A percentile compares a stretch with the other conserved stretches of the same genome.
Conservation (phyloP, 129 eudicot species). For the Helianthus tuberosus region DNA sequence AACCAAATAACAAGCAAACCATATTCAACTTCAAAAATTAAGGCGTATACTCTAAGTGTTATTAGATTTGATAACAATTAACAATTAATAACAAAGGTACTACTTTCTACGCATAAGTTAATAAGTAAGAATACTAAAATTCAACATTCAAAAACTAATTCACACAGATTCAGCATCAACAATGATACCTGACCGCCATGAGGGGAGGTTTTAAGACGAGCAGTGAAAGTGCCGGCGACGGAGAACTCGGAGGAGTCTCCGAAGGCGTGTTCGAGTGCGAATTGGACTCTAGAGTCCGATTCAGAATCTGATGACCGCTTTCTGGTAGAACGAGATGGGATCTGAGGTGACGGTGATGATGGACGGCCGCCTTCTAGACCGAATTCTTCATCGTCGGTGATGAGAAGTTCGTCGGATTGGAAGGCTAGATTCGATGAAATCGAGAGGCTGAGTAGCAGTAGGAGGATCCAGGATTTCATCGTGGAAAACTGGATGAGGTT, state of each 20-base stretch:
- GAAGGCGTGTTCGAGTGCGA: conserved; percentile 75
- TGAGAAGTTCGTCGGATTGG: conserved; percentile 89
- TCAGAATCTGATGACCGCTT: conserved; percentile 58
- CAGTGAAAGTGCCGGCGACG: conserved; percentile 81
- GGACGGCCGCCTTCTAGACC: conserved; percentile 73
- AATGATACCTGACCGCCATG: conserved; percentile 77
- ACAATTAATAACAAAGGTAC: background rate
- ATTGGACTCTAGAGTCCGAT: conserved; percentile 73
- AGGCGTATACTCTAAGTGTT: background rate
- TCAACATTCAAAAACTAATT: background rate
- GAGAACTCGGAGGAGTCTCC: conserved; percentile 77
- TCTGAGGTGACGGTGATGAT: conserved; percentile 30
- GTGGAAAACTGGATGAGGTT: conserved; percentile 15
- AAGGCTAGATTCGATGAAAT: conserved; percentile 42
- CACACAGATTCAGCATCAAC: conserved; percentile 4
- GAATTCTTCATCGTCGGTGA: conserved; percentile 77
- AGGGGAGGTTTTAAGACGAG: conserved; percentile 72
- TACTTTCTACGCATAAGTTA: background rate
- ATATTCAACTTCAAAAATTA: background rate
- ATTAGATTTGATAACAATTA: background rate
- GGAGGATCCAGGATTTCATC: conserved; percentile 24
- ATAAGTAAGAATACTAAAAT: too few relatives aligned
- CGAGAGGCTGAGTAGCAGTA: conserved; percentile 17
- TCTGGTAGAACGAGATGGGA: conserved; percentile 27
- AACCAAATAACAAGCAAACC: conserved; percentile 11